Base-by-base conservation (phyloP, 371 early-diverging fungal genomes). In the Mortierella polycephala region DNA sequence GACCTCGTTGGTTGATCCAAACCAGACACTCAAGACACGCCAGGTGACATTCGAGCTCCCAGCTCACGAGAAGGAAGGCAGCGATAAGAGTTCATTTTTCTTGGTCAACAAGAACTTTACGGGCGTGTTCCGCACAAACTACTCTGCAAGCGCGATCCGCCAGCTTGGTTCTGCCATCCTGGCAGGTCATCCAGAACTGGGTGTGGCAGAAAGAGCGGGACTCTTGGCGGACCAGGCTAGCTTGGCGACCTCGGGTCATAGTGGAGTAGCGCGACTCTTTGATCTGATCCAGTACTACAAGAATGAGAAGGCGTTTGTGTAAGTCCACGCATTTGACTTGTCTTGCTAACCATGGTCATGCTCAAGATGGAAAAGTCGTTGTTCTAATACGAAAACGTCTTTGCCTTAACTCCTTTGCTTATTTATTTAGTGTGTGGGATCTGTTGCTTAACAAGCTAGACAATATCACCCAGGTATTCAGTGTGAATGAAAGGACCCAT, bases 41-140 rank as follows among this genome's bases (percentile, higher is more conserved):
- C 62, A 64, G 1, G 52, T 71, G 16, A 47, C 23, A 1, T 72
- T 83, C 23, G 16, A 40, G 5, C 41, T 81, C 7, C 75, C 79
- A 9, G 14, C 7, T 5, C 51, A 65, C n/a, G 55, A 58, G 1
- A 21, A 51, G 10, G 51, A 9, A 14, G 20, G 0, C 20, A 37
- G 16, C 37, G 57, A 37, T n/a, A 42, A 41, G n/a, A 9, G n/a
- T 9, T 52, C 52, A 5, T 83, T 83, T 66, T 86, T 83, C 64
- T 90, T 91, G 68, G 72, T 94, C 23, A 94, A 94, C 68, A 46
- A 74, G 12, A 84, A 82, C 42, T 75, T 85, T 47, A 84, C 87
- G 12, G 90, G 91, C 5, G 74, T 93, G 37, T 92, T 85, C 65
- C 82, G 93, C 16, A 90, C 90, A 9, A 71, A 84, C 51, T 94